A percentile compares a stretch with the other conserved stretches of the same genome.
Conservation (phyloP, 768 basidiomycete genomes). For the Lactifluus volemus region DNA sequence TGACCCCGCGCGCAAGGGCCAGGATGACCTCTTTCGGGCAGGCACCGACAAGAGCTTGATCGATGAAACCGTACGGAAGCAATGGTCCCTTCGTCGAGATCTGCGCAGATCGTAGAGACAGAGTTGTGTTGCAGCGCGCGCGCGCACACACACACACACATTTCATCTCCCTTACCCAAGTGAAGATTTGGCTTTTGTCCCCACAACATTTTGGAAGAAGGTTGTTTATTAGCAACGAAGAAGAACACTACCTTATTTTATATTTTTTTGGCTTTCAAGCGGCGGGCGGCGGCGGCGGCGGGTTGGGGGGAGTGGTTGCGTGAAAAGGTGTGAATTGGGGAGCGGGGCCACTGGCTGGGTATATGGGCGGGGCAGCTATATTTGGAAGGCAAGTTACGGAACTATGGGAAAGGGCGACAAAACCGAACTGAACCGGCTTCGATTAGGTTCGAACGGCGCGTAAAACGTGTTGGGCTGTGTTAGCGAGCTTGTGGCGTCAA, state of each 20-base stretch:
- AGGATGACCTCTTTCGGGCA: not conserved
- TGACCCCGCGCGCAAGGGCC: not conserved
- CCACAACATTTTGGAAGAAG: too few species aligned
- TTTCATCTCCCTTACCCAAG: too few species aligned
- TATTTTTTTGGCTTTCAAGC: too few species aligned
- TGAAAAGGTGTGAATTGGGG: not conserved
- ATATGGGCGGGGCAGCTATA: not conserved
- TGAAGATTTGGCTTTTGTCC: too few species aligned
- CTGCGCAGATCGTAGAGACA: not conserved
- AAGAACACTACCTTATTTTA: too few species aligned
- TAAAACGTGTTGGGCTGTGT: not conserved
- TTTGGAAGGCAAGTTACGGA: not conserved
- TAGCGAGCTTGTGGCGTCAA: not conserved
- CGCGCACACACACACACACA: too few species aligned
- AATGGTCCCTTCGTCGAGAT: not conserved
- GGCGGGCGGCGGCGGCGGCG: too few species aligned
- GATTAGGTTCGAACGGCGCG: constrained; percentile 4
- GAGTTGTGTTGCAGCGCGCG: too few species aligned
- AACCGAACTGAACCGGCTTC: constrained; percentile 3
- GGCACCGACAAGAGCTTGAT: not conserved
- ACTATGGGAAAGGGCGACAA: not conserved
- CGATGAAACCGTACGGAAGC: not conserved
- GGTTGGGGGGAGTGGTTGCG: too few species aligned
- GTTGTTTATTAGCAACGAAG: too few species aligned
- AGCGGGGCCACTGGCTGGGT: not conserved